These are phyloP conservation scores for Hygrophorus russula DNA, from an alignment of 768 basidiomycete genomes.

Conservation along the genomic window DNA sequence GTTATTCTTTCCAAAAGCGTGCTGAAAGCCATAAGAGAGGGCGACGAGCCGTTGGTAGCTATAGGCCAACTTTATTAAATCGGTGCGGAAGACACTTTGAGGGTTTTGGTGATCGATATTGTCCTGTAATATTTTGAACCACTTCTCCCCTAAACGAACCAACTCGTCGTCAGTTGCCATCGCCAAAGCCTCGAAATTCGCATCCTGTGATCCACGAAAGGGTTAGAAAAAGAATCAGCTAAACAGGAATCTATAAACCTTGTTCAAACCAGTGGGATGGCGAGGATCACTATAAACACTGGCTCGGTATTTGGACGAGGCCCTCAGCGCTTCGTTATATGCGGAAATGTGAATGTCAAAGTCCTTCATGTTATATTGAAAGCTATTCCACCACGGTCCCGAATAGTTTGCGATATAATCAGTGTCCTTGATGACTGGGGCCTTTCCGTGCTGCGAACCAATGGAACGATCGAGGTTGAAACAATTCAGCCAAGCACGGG, in stretches of 20 bases:
- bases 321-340: slow-evolving; percentile 64
- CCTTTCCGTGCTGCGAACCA: slow-evolving; percentile 81
- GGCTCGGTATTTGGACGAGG: slow-evolving; percentile 47
- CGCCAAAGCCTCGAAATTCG: slow-evolving; percentile 55
- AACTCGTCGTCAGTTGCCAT: slow-evolving; percentile 61
- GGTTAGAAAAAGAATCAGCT: not conserved
- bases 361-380: slow-evolving; percentile 53
- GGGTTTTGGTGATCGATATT: slow-evolving; percentile 45
- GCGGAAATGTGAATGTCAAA: slow-evolving; percentile 76
- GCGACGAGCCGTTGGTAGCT: slow-evolving; percentile 61
- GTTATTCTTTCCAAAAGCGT: slow-evolving; percentile 53
- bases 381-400: slow-evolving; percentile 59
- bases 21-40: slow-evolving; percentile 69
- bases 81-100: slow-evolving; percentile 49
- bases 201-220: slow-evolving; percentile 26
- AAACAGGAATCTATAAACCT: slow-evolving; percentile 28
- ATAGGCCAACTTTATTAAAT: slow-evolving; percentile 49
- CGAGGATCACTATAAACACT: slow-evolving; percentile 64
- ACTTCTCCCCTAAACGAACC: slow-evolving; percentile 39
- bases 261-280: slow-evolving; percentile 69
- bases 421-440: slow-evolving; percentile 62
- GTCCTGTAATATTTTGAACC: slow-evolving; percentile 42
- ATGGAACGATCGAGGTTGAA: slow-evolving; percentile 87
- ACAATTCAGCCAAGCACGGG: slow-evolving; percentile 84
- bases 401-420: slow-evolving; percentile 71